These are phyloP conservation scores for Naganishia antarctica DNA, from an alignment of 768 basidiomycete genomes.

Conservation along the genomic window DNA sequence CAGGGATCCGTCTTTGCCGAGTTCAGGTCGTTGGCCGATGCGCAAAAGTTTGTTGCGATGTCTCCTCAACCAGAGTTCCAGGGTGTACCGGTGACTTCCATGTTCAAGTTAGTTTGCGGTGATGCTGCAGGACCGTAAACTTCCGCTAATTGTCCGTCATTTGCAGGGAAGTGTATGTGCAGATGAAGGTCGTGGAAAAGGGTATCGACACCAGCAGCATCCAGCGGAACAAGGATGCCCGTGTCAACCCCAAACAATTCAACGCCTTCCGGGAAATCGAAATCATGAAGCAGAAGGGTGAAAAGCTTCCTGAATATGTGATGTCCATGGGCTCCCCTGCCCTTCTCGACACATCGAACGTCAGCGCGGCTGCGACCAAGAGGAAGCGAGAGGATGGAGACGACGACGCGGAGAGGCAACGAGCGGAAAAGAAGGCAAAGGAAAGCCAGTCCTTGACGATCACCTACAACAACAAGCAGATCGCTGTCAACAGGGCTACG, in stretches of 20 bases:
- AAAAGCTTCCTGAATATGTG: conserved; percentile 15
- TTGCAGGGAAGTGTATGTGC: conserved; percentile 72
- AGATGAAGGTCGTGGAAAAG: conserved; percentile 95
- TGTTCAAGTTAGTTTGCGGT: conserved; percentile 68
- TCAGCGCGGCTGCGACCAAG: conserved; percentile 16
- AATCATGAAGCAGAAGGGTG: conserved; percentile 36
- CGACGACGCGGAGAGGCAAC: conserved; percentile 31
- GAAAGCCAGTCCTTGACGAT: conserved; percentile 36
- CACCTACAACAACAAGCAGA: conserved; percentile 42
- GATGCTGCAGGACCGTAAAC: background rate
- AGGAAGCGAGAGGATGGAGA: conserved; percentile 31
- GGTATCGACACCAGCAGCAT: conserved; percentile 55
- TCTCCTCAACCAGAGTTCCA: conserved; percentile 70
- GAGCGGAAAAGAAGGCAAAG: conserved; percentile 38
- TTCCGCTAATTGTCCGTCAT: conserved; percentile 2
- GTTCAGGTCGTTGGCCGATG: conserved; percentile 66
- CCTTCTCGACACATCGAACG: background rate
- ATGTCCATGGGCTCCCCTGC: background rate
- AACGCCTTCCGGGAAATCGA: conserved; percentile 50
- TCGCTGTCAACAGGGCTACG: conserved; percentile 40
- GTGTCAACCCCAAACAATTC: conserved; percentile 33
- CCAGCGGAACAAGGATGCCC: conserved; percentile 26
- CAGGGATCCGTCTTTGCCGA: conserved; percentile 92
- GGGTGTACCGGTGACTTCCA: conserved; percentile 69
- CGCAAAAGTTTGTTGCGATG: conserved; percentile 69